A percentile compares a stretch with the other conserved stretches of the same genome.
Evolutionary conservation across 345 rosid genomes (phyloP).

Genomic region (Syzygium aqueum): DNA sequence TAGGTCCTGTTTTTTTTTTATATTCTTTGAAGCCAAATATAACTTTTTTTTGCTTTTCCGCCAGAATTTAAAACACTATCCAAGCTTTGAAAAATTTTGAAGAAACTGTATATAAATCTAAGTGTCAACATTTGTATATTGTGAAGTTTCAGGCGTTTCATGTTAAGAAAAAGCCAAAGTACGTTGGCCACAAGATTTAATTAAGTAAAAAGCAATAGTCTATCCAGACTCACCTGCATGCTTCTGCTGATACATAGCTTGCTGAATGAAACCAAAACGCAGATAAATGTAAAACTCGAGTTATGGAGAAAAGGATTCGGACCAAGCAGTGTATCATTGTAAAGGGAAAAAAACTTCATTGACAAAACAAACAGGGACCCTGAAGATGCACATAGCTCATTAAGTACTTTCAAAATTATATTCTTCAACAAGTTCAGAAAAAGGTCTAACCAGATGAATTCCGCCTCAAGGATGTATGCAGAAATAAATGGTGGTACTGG

Average conservation of each 20-base stretch:
- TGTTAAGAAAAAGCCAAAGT: not conserved
- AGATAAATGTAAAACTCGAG: not conserved
- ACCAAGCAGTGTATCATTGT: not conserved
- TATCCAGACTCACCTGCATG: not conserved
- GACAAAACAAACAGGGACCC: not conserved
- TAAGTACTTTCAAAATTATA: not conserved
- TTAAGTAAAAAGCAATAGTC: not conserved
- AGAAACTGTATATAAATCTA: not conserved
- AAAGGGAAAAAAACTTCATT: not conserved
- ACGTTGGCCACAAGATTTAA: not conserved
- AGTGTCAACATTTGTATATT: not conserved
- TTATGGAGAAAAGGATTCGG: not conserved
- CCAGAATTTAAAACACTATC: not conserved
- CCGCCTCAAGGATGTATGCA: slow-evolving; percentile 63
- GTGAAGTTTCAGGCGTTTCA: not conserved
- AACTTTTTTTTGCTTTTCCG: not conserved
- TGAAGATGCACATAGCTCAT: not conserved
- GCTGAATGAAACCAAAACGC: not conserved
- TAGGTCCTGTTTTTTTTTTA: not conserved
- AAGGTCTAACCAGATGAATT: slow-evolving; percentile 68
- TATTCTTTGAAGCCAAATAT: not conserved
- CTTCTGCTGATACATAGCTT: not conserved
- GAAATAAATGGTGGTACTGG: slow-evolving; percentile 81
- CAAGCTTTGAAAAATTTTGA: not conserved
- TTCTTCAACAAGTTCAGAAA: not conserved